A percentile compares a stretch with the other conserved stretches of the same genome.
These are phyloP conservation scores for Schoenoplectus triqueter DNA, from an alignment of 202 grass and related monocot species.

Conservation along the genomic window DNA sequence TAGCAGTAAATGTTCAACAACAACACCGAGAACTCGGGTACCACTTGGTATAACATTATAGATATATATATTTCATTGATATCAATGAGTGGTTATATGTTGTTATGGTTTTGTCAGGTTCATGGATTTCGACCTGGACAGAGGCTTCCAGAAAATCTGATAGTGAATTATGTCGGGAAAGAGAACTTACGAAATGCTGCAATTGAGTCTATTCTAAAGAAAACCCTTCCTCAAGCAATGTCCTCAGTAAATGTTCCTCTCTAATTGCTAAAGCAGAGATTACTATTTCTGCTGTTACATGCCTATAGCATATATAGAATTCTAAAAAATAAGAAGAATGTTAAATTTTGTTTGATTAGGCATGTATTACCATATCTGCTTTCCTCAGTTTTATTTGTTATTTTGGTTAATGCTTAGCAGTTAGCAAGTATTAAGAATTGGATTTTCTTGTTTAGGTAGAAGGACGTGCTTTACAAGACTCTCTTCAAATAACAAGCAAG, in stretches of 20 bases:
- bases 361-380: constrained; percentile 27
- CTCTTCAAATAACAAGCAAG: constrained; percentile 73
- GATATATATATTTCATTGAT: constrained; percentile 14
- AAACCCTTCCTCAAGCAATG: constrained; percentile 86
- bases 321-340: neutral
- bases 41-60: neutral
- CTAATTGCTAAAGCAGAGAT: constrained; percentile 21
- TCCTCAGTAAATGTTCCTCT: constrained; percentile 58
- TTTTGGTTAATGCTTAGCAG: constrained; percentile 19
- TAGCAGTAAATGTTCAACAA: constrained; percentile 6
- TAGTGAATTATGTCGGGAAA: constrained; percentile 74
- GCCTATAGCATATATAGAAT: constrained; percentile 21
- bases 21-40: constrained; percentile 3
- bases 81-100: neutral
- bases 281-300: constrained; percentile 4
- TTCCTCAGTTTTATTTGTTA: constrained; percentile 22
- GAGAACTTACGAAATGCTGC: constrained; percentile 65
- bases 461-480: constrained; percentile 89
- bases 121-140: constrained; percentile 90
- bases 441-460: constrained; percentile 61
- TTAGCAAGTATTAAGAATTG: constrained; percentile 32
- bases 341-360: constrained; percentile 18
- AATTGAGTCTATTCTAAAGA: constrained; percentile 87
- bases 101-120: constrained; percentile 58
- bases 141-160: constrained; percentile 73